These are phyloP conservation scores for Camellia sinensis DNA, from an alignment of 148 eudicot genomes.

Conservation along the genomic window DNA sequence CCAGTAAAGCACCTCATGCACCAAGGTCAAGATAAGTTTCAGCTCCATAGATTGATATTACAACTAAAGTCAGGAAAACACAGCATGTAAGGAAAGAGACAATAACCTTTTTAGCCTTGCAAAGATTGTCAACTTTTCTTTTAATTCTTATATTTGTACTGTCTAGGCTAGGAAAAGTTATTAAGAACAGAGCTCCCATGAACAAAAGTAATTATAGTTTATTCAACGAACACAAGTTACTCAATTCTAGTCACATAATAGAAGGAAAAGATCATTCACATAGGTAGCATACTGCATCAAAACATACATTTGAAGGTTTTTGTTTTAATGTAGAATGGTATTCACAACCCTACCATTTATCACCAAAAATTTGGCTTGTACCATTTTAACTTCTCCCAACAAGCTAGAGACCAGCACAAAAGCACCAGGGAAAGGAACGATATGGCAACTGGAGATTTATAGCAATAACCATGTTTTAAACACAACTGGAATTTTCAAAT, in stretches of 20 bases:
- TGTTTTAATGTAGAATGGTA: neutral
- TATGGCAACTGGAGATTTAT: neutral
- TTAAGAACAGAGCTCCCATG: neutral
- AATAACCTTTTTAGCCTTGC: neutral
- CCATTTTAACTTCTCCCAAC: neutral
- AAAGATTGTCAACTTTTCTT: neutral
- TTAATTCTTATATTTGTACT: neutral
- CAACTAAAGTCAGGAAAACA: neutral
- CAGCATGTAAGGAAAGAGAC: neutral
- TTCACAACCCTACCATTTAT: neutral
- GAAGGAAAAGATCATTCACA: neutral
- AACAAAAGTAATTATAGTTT: neutral
- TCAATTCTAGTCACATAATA: neutral
- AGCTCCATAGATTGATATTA: neutral
- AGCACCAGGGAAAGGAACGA: too few species aligned
- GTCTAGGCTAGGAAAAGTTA: neutral
- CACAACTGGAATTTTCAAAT: neutral
- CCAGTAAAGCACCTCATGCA: neutral
- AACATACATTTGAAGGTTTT: neutral
- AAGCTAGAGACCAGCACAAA: too few species aligned
- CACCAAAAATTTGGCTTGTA: neutral
- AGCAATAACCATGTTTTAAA: neutral
- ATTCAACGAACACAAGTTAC: neutral
- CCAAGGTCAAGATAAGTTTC: neutral
- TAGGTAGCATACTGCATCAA: neutral